phyloP scores from a whole-genome alignment of 2,329 filamentous ascomycete species.

The Claviceps sp. region DNA sequence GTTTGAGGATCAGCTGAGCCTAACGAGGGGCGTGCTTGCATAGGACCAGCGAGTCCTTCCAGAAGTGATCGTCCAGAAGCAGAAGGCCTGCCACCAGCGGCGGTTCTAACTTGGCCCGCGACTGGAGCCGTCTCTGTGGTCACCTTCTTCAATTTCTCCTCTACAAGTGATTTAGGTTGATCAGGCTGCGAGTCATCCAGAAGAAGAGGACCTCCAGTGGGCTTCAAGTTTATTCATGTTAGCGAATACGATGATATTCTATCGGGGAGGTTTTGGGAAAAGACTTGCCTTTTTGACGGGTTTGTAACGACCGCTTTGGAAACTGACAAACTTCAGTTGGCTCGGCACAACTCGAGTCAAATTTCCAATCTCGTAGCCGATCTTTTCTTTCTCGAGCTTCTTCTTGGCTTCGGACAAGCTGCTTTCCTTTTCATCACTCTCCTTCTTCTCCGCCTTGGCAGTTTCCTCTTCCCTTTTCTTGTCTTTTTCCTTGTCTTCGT shows the following conservation, averaged over 20 bases:
- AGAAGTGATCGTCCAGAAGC: conserved; percentile 17
- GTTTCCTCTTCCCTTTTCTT: conserved; percentile 39
- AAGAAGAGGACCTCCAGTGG: conserved; percentile 87
- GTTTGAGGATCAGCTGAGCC: conserved; percentile 16
- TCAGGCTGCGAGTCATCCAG: conserved; percentile 71
- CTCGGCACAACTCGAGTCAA: conserved; percentile 88
- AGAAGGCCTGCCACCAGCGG: conserved; percentile 20
- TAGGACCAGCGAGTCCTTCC: conserved; percentile 21
- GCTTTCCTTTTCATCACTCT: conserved; percentile 24
- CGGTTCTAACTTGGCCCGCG: conserved; percentile 23
- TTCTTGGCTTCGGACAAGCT: conserved; percentile 56
- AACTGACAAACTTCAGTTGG: conserved; percentile 92
- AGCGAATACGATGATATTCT: background rate
- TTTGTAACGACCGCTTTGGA: conserved; percentile 80
- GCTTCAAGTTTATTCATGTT: conserved; percentile 32
- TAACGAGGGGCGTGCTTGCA: conserved; percentile 21
- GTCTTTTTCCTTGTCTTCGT: conserved; percentile 52
- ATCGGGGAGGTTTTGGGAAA: background rate
- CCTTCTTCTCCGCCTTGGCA: conserved; percentile 40
- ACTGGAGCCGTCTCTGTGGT: conserved; percentile 49
- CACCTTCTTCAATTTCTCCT: conserved; percentile 83
- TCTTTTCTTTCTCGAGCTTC: conserved; percentile 89
- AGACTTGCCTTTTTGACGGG: conserved; percentile 68
- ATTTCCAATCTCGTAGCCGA: conserved; percentile 91
- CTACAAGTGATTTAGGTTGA: conserved; percentile 67